Base-by-base conservation (phyloP, 768 basidiomycete genomes). In the Leccinellum rugosiceps region DNA sequence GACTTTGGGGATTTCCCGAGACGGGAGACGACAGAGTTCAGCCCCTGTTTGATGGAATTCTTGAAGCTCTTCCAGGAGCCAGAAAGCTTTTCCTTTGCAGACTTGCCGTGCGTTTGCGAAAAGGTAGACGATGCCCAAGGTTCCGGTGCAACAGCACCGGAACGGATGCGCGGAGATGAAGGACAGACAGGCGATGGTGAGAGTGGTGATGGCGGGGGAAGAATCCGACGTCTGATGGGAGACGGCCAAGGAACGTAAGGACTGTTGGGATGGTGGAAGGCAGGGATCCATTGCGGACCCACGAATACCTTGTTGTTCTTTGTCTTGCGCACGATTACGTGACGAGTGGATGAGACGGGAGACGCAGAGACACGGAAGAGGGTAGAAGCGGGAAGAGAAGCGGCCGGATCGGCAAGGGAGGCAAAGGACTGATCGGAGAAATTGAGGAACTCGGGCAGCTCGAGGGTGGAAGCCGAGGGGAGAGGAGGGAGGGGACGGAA, bases 201-300 rank as follows among this genome's bases (percentile, higher is more conserved):
- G 32, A 57, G 49, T 67, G 78, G 65, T 61, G 70, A 70, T 46
- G 63, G 59, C 19, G 78, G 79, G 53, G 61, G 76, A 57, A 74
- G 75, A 62, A 74, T 76, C 60, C 68, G 73, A 56, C 56, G 83
- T 71, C 66, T 83, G 73, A 65, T 68, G 25, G 75, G 68, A 28
- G 72, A 66, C 6, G 74, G 63, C 81, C 80, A 83, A 9, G 81
- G 81, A 6, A 80, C 77, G 52, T 82, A 83, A n/a, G 82, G 81
- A 63, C 78, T 81, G 52, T 82, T 81, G 6, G 81, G 79, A 65
- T 83, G 79, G 43, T 74, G 74, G 31, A 79, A 72, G 25, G 75
- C 69, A 7, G 77, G 74, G 32, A 76, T 68, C 62, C 69, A 72
- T 38, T 68, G 65, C 3, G 69, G 68, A 52, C 72, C 72, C 57